These are phyloP conservation scores for Butyriboletus loyo DNA, from an alignment of 768 basidiomycete genomes.

Conservation along the genomic window DNA sequence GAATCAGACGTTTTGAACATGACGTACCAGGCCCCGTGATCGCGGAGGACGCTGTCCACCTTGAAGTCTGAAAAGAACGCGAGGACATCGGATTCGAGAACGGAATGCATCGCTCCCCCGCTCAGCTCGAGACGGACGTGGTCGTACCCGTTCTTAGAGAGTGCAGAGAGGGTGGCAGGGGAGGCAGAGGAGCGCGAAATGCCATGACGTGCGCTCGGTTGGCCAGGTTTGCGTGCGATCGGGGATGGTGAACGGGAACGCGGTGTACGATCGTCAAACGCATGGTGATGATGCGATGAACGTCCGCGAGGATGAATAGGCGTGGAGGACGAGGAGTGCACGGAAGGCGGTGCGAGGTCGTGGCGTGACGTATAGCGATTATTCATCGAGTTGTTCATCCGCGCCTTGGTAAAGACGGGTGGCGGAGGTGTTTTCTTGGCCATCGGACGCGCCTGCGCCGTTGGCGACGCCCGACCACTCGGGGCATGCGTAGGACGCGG, in stretches of 20 bases:
- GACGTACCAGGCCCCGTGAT: conserved; percentile 74
- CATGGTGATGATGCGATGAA: conserved; percentile 19
- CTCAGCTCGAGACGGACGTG: conserved; percentile 60
- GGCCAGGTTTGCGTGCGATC: conserved; percentile 38
- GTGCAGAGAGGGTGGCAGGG: conserved; percentile 34
- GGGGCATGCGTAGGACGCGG: conserved; percentile 26
- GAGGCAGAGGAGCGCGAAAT: conserved; percentile 21
- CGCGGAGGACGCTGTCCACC: conserved; percentile 69
- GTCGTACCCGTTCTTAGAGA: conserved; percentile 63
- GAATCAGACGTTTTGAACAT: conserved; percentile 64
- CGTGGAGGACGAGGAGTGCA: conserved; percentile 36
- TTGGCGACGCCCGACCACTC: conserved; percentile 28
- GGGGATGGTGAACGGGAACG: conserved; percentile 42
- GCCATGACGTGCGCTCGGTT: conserved; percentile 26
- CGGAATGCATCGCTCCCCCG: conserved; percentile 42
- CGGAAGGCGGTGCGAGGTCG: conserved; percentile 15
- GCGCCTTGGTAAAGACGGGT: conserved; percentile 23
- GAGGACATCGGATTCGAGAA: conserved; percentile 66
- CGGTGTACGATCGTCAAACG: conserved; percentile 18
- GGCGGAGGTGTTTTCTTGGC: conserved; percentile 25
- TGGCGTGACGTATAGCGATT: conserved; percentile 22
- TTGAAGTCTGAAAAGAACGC: conserved; percentile 68
- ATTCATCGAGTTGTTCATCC: conserved; percentile 25
- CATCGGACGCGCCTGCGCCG: conserved; percentile 27
- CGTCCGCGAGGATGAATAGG: conserved; percentile 30